Evolutionary conservation across 2,329 filamentous ascomycete genomes (phyloP).

Genomic region (Aspergillus bombycis): DNA sequence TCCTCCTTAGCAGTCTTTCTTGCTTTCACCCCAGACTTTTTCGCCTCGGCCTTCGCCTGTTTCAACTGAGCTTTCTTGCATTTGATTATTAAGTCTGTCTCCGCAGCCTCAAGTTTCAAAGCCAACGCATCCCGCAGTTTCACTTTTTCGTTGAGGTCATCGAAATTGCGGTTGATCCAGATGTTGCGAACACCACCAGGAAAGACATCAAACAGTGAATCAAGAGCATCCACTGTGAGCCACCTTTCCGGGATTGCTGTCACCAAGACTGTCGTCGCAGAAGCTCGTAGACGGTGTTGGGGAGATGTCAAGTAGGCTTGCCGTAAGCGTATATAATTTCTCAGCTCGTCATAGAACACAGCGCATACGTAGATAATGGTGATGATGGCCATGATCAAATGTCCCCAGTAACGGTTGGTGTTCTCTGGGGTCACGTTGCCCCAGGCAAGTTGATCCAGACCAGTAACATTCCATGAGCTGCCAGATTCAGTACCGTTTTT

Average conservation of each 20-base stretch:
- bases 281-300: conserved; percentile 89
- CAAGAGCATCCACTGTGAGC: conserved; percentile 80
- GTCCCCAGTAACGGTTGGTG: conserved; percentile 76
- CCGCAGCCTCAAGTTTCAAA: conserved; percentile 72
- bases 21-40: conserved; percentile 57
- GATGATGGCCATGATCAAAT: conserved; percentile 75
- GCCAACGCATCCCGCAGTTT: conserved; percentile 73
- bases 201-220: conserved; percentile 90
- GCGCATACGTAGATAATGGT: conserved; percentile 84
- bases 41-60: conserved; percentile 64
- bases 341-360: conserved; percentile 83
- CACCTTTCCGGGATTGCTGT: conserved; percentile 89
- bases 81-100: conserved; percentile 79
- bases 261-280: conserved; percentile 92
- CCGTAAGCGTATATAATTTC: conserved; percentile 86
- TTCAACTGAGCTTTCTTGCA: conserved; percentile 82
- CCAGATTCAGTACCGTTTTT: conserved; percentile 40
- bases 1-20: conserved; percentile 43
- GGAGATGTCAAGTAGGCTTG: conserved; percentile 94
- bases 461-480: conserved; percentile 57
- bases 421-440: conserved; percentile 74
- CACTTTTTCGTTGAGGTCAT: conserved; percentile 82
- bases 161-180: conserved; percentile 92
- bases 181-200: conserved; percentile 93
- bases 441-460: conserved; percentile 83